These are phyloP conservation scores for Aspergillus ochraceoroseus DNA, from an alignment of 2,329 filamentous ascomycete species.

Conservation along the genomic window DNA sequence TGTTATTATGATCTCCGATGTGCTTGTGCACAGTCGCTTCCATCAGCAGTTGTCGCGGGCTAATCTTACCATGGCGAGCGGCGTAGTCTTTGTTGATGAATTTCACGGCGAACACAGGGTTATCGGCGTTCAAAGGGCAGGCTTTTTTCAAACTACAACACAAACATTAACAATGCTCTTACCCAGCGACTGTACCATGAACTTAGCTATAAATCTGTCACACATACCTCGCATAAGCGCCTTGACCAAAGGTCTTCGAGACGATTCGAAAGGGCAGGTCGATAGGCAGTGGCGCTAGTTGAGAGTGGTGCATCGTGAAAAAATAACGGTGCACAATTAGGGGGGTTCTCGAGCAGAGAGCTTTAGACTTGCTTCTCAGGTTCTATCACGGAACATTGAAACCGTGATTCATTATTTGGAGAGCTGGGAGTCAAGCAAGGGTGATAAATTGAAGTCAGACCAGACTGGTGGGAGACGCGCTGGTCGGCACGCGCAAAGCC, in stretches of 20 bases:
- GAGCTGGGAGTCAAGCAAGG: too few relatives aligned
- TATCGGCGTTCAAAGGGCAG: slow-evolving; percentile 61
- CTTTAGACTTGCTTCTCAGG: not conserved
- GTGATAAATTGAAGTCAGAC: too few relatives aligned
- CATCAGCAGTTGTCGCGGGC: slow-evolving; percentile 81
- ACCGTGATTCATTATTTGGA: slow-evolving; percentile 12
- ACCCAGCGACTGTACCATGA: too few relatives aligned
- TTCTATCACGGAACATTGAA: slow-evolving; percentile 2
- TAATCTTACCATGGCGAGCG: slow-evolving; percentile 79
- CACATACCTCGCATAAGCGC: slow-evolving; percentile 87
- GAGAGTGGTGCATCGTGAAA: slow-evolving; percentile 63
- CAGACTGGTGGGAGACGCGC: slow-evolving; percentile 14
- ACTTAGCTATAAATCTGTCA: not conserved
- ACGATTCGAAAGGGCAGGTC: slow-evolving; percentile 90
- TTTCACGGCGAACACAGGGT: slow-evolving; percentile 90
- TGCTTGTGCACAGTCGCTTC: slow-evolving; percentile 87
- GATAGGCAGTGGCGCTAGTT: slow-evolving; percentile 75
- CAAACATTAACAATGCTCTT: slow-evolving; percentile 8
- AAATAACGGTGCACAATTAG: too few relatives aligned
- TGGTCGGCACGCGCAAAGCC: slow-evolving; percentile 30
- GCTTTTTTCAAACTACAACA: slow-evolving; percentile 80
- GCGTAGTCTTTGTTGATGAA: slow-evolving; percentile 98
- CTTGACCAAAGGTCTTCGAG: slow-evolving; percentile 92
- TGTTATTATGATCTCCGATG: slow-evolving; percentile 82
- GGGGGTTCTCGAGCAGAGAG: not conserved